Evolutionary conservation across 2,329 filamentous ascomycete genomes (phyloP).

Genomic region (Coniosporium tulheliwenetii): DNA sequence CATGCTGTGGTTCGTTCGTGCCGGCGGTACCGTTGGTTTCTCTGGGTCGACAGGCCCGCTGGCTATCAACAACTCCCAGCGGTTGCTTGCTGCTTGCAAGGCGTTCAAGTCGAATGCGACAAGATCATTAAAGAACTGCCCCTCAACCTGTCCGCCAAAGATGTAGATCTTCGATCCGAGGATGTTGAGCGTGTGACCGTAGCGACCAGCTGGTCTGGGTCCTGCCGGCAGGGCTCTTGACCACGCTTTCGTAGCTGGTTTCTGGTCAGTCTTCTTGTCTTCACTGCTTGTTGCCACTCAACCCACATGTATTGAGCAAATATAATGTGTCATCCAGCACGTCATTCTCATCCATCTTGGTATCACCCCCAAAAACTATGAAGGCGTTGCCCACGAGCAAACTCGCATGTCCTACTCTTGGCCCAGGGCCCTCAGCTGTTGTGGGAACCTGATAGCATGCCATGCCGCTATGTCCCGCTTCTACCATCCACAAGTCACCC

Average conservation of each 20-base stretch:
- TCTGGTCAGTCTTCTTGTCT: conserved; percentile 3
- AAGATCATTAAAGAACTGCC: conserved; percentile 94
- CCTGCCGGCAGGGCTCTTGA: conserved; percentile 83
- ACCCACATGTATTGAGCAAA: conserved; percentile 88
- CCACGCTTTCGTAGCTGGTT: conserved; percentile 86
- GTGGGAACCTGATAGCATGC: conserved; percentile 85
- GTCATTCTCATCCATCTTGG: conserved; percentile 88
- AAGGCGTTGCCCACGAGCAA: conserved; percentile 95
- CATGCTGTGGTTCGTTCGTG: conserved; percentile 87
- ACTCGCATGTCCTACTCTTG: conserved; percentile 86
- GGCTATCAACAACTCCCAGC: conserved; percentile 88
- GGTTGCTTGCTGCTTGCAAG: conserved; percentile 75
- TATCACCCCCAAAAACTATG: conserved; percentile 97
- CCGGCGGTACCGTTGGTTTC: conserved; percentile 59
- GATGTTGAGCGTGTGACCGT: conserved; percentile 93
- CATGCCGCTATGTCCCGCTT: conserved; percentile 67
- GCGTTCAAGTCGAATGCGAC: conserved; percentile 93
- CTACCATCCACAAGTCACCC: conserved; percentile 94
- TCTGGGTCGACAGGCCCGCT: conserved; percentile 45
- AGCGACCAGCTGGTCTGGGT: conserved; percentile 72
- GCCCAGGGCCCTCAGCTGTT: conserved; percentile 84
- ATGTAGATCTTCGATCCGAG: conserved; percentile 94
- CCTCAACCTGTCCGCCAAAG: conserved; percentile 94
- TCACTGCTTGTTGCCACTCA: conserved; percentile 10
- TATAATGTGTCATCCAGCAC: conserved; percentile 90